These are phyloP conservation scores for Gloeophyllum trabeum DNA, from an alignment of 768 basidiomycete species.

Conservation along the genomic window DNA sequence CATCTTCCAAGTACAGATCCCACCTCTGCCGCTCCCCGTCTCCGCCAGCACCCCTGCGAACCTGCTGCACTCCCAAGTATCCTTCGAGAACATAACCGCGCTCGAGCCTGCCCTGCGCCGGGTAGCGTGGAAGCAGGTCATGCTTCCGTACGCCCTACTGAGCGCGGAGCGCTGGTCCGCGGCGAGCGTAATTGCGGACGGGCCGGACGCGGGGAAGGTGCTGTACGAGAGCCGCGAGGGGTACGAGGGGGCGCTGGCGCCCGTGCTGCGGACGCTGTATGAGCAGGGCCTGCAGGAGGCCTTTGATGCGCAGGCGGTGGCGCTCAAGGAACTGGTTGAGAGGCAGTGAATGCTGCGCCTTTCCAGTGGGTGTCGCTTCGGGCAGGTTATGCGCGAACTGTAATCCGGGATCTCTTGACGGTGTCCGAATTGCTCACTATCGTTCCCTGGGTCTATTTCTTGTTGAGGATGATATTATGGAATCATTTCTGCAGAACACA, in stretches of 20 bases:
- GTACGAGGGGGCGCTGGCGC: slow-evolving; percentile 8
- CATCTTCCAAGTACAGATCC: slow-evolving; percentile 19
- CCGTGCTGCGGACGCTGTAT: slow-evolving; percentile 6
- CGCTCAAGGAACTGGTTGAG: neutral
- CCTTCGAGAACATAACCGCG: slow-evolving; percentile 21
- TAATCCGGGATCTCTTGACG: no score
- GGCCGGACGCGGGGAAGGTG: slow-evolving; percentile 11
- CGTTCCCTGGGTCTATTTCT: no score
- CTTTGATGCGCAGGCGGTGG: slow-evolving; percentile 15
- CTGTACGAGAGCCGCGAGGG: slow-evolving; percentile 21
- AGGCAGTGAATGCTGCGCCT: no score
- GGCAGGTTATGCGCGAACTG: no score
- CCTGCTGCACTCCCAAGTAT: slow-evolving; percentile 14
- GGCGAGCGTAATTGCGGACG: slow-evolving; percentile 11
- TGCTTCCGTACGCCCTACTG: slow-evolving; percentile 16
- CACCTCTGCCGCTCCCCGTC: slow-evolving; percentile 19
- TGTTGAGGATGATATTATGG: no score
- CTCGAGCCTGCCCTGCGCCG: slow-evolving; percentile 14
- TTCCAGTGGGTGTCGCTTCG: no score
- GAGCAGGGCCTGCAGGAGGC: slow-evolving; percentile 13
- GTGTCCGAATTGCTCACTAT: no score
- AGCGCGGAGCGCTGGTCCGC: slow-evolving; percentile 19
- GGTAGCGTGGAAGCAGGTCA: slow-evolving; percentile 17
- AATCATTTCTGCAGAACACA: no score
- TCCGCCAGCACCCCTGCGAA: slow-evolving; percentile 16